Conservation (phyloP, 2,329 filamentous ascomycete genomes). For the Laburnicola sp. region DNA sequence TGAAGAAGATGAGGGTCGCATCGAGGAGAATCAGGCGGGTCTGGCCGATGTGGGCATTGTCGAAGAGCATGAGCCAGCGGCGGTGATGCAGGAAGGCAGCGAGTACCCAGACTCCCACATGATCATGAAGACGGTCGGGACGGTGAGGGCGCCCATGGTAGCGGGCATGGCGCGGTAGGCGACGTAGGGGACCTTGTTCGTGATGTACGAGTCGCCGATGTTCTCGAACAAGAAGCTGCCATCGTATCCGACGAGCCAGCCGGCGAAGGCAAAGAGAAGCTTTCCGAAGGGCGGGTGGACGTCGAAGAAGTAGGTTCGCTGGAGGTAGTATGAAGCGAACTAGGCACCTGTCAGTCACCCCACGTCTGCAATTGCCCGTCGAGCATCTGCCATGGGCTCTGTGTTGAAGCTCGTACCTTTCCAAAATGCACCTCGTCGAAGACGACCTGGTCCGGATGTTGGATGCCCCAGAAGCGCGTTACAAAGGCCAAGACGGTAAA, state of each 20-base stretch:
- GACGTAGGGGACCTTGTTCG: conserved; percentile 96
- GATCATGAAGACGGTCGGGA: conserved; percentile 91
- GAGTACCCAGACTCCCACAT: conserved; percentile 99
- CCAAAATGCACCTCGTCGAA: conserved; percentile 99
- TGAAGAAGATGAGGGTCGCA: conserved; percentile 89
- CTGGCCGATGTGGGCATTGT: conserved; percentile 97
- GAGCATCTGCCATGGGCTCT: background rate
- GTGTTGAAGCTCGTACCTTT: conserved; percentile 69
- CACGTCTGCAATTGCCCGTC: conserved; percentile 1
- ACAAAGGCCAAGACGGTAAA: conserved; percentile 84
- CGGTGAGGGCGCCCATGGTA: conserved; percentile 85
- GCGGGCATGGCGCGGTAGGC: conserved; percentile 93
- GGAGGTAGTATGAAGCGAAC: conserved; percentile 75
- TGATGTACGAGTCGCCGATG: conserved; percentile 97
- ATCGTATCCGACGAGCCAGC: conserved; percentile 97
- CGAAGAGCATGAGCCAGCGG: conserved; percentile 84
- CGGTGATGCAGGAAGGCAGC: conserved; percentile 85
- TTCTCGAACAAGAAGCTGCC: conserved; percentile 98
- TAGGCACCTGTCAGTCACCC: conserved; percentile 31
- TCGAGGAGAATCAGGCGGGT: conserved; percentile 93
- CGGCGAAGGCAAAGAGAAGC: conserved; percentile 93
- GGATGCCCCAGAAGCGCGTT: conserved; percentile 95
- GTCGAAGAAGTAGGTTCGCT: conserved; percentile 99
- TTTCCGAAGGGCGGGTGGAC: conserved; percentile 98
- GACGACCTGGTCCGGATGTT: conserved; percentile 92